Base-by-base conservation (phyloP, 2,329 filamentous ascomycete species). In the Stemphylium beticola region DNA sequence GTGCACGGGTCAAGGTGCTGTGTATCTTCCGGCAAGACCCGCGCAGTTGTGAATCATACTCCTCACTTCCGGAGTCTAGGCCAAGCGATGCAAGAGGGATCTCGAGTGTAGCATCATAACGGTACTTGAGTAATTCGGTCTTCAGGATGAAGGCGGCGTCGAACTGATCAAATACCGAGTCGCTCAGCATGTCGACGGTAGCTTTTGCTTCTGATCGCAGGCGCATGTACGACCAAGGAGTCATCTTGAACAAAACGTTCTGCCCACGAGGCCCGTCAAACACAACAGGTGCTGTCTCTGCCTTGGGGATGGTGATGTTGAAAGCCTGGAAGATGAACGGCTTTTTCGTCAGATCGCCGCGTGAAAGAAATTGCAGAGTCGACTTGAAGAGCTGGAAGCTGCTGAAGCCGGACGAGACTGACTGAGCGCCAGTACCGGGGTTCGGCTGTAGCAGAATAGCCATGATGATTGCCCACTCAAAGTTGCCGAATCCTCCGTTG, bases 331-430 rank as follows among this genome's bases (percentile, higher is more conserved):
- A 67, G 58, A 81, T 57, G 69, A 88, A 82, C 0, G 90, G 86
- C 61, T 85, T 89, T 65, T 85, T 88, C 52, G 79, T 80, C 49
- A 97, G 79, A 67, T 96, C 88, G 33, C 85, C 88, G 1, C 85
- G 83, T 1, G 89, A 87, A 15, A 99, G 79, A 63, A 93, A 95
- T 71, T 97, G 93, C n/a, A 99, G 79, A 1, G 88, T 87, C 2
- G 92, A 93, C 76, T 97, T 98, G 83, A 99, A 97, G 39, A 98
- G 82, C 75, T 98, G 93, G 20, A 93, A 95, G 75, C 89, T 90
- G 78, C 90, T 96, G 66, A 96, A 89, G 7, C 91, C 91, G 4
- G 85, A 82, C 5, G 92, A 92, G 14, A 98, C 81, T 5, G 91
- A 78, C 2, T 89, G 83, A 60, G 87, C 84, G 2, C 90, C 89